Evolutionary conservation across 2,329 filamentous ascomycete species (phyloP).

Genomic region (Xylaria digitata): DNA sequence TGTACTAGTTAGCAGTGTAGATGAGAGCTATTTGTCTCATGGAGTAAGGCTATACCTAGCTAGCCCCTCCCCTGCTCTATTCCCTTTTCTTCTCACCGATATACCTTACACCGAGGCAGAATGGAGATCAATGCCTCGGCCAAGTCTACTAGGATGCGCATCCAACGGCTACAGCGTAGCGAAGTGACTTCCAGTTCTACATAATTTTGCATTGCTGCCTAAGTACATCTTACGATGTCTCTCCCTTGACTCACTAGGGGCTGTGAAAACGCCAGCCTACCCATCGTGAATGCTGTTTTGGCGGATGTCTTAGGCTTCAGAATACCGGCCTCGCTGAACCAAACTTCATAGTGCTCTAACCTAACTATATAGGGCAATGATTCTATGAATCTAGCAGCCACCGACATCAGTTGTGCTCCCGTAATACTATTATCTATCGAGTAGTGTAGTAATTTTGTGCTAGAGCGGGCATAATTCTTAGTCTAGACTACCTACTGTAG

Average conservation of each 20-base stretch:
- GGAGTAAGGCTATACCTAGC: neutral
- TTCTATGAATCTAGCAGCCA: neutral
- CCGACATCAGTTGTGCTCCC: neutral
- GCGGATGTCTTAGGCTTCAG: conserved; percentile 7
- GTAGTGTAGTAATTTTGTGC: neutral
- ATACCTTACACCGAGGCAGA: conserved; percentile 5
- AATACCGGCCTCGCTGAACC: neutral
- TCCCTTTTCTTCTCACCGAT: conserved; percentile 2
- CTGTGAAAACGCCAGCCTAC: neutral
- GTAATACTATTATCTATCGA: neutral
- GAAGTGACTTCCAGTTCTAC: neutral
- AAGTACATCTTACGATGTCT: neutral
- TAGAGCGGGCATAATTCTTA: neutral
- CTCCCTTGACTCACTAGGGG: neutral
- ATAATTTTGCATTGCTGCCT: neutral
- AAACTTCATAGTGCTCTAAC: neutral
- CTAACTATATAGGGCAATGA: conserved; percentile 1
- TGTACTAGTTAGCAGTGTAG: neutral
- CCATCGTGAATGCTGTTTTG: neutral
- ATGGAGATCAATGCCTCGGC: neutral
- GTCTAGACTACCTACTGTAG: neutral
- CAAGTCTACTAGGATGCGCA: neutral
- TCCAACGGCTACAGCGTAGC: too few species aligned
- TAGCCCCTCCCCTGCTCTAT: neutral
- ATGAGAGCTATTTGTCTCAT: conserved; percentile 1